These are phyloP conservation scores for Thielaviopsis ethacetica DNA, from an alignment of 2,329 filamentous ascomycete species.

Conservation along the genomic window DNA sequence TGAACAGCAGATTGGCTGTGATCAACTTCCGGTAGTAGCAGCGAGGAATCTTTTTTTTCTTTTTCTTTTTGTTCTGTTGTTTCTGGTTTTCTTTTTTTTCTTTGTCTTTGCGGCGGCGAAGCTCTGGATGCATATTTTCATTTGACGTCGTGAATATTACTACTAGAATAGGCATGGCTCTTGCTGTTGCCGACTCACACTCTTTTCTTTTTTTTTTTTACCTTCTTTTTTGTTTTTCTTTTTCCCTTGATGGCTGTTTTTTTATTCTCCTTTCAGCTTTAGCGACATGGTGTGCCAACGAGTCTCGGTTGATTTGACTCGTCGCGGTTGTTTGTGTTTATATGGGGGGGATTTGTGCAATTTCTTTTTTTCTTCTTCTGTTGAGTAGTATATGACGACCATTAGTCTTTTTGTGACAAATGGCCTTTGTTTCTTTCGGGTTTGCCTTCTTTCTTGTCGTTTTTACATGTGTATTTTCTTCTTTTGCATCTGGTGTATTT, in stretches of 20 bases:
- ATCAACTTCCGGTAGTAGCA: slow-evolving; percentile 28
- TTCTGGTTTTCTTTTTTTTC: too few species aligned
- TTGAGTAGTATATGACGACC: background rate
- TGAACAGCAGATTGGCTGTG: slow-evolving; percentile 39
- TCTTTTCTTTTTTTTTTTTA: slow-evolving; percentile 7
- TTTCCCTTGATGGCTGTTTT: background rate
- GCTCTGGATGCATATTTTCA: background rate
- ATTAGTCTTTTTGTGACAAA: background rate
- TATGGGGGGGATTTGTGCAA: background rate
- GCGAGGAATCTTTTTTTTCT: background rate
- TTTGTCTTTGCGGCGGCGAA: too few species aligned
- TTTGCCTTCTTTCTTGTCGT: background rate
- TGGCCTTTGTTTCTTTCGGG: background rate
- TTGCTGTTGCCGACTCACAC: background rate
- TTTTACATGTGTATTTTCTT: too few species aligned
- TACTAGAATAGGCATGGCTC: background rate
- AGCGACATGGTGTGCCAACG: background rate
- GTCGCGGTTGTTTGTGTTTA: background rate
- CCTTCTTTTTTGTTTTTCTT: slow-evolving; percentile 4
- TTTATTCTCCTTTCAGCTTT: background rate
- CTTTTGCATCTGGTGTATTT: too few species aligned
- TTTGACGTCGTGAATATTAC: background rate
- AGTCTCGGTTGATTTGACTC: background rate
- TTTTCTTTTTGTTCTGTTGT: too few species aligned
- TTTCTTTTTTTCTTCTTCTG: background rate